Percentiles rank a stretch among this genome's conserved stretches.
Conservation (phyloP, 2,329 filamentous ascomycete species). For the Beauveria caledonica region DNA sequence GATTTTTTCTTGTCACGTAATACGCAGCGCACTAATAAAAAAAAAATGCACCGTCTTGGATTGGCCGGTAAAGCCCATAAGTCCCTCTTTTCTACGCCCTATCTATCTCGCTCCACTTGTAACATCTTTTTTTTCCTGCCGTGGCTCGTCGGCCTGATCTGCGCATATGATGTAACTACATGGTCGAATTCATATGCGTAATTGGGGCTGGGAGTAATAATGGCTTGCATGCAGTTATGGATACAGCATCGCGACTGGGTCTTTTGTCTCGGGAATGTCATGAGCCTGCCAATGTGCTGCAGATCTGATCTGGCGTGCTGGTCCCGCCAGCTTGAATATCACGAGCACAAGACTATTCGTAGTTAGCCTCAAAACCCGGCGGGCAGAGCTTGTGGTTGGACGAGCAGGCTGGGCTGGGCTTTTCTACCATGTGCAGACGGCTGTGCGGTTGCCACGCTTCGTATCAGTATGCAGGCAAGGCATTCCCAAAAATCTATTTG, state of each 20-base stretch:
- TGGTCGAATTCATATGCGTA: background rate
- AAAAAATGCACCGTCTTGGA: background rate
- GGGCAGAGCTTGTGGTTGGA: background rate
- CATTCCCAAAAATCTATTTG: no score
- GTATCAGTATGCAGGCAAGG: no score
- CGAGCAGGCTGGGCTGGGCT: background rate
- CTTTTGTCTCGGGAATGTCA: background rate
- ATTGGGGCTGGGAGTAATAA: background rate
- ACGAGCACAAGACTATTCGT: background rate
- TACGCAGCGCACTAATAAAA: background rate
- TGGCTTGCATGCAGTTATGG: background rate
- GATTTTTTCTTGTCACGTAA: background rate
- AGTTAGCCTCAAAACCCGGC: background rate
- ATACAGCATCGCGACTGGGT: background rate
- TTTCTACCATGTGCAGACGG: background rate
- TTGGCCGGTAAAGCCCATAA: background rate
- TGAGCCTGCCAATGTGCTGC: background rate
- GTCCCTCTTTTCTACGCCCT: background rate
- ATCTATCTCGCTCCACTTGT: conserved; percentile 1
- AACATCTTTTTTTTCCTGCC: background rate
- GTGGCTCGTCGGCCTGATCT: background rate
- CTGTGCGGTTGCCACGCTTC: background rate
- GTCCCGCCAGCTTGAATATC: background rate
- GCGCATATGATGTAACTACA: background rate
- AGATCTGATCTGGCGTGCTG: background rate